Conservation (phyloP, 75 land plant genomes). For the Cunninghamia lanceolata region DNA sequence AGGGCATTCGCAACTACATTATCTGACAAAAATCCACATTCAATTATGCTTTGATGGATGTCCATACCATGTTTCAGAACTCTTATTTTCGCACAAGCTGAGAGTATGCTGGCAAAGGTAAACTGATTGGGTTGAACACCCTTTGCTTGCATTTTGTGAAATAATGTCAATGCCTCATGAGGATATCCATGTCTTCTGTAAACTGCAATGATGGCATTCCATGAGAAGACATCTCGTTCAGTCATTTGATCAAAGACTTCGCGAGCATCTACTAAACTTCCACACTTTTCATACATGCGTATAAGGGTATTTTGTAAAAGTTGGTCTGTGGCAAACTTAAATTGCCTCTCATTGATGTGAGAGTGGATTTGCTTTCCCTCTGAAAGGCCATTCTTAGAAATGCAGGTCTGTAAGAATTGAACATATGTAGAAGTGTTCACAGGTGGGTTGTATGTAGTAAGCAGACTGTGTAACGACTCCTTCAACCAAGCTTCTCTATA, state of each 20-base stretch:
- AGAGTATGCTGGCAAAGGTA: conserved; percentile 24
- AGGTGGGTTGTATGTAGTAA: not conserved
- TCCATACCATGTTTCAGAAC: conserved; percentile 17
- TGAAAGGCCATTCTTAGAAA: not conserved
- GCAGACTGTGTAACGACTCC: not conserved
- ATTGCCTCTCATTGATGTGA: not conserved
- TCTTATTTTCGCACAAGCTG: conserved; percentile 17
- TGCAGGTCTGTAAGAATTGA: not conserved
- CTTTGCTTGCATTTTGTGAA: conserved; percentile 21
- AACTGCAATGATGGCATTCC: conserved; percentile 32
- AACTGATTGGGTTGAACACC: conserved; percentile 20
- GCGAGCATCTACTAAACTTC: not conserved
- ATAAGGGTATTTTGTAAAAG: conserved; percentile 5
- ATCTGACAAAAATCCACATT: not conserved
- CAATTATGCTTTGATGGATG: not conserved
- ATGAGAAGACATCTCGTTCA: conserved; percentile 33
- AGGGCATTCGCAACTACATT: conserved; percentile 15
- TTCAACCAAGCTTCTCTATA: not conserved
- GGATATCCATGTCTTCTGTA: conserved; percentile 17
- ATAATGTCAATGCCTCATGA: conserved; percentile 21
- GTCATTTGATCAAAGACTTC: conserved; percentile 3
- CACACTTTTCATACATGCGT: conserved; percentile 4
- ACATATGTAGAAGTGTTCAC: not conserved
- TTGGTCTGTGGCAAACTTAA: not conserved
- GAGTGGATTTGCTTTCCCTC: not conserved